phyloP scores from a whole-genome alignment of 306 rosid genomes.

The Castanea crenata region DNA sequence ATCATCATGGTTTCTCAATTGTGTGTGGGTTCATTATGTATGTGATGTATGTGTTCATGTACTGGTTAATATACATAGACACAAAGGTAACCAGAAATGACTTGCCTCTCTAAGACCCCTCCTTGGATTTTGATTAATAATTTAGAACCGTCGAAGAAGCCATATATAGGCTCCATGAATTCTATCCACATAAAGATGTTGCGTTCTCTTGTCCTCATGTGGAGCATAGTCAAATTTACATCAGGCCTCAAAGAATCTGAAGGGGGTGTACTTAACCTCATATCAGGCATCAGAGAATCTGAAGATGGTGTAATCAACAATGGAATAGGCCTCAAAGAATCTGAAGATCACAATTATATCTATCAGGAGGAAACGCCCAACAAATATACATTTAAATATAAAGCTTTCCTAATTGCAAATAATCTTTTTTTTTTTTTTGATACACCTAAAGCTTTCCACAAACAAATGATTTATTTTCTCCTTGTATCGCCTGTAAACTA shows the following conservation, averaged over 20 bases:
- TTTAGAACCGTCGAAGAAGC: constrained; percentile 69
- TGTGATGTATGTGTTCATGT: neutral
- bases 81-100: constrained; percentile 6
- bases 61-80: neutral
- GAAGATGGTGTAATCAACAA: no score
- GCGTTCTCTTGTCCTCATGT: constrained; percentile 64
- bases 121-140: constrained; percentile 51
- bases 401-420: neutral
- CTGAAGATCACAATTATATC: constrained; percentile 40
- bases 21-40: neutral
- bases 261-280: constrained; percentile 72
- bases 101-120: constrained; percentile 67
- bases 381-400: neutral
- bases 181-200: constrained; percentile 44
- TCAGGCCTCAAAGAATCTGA: no score
- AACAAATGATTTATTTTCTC: no score
- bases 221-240: neutral
- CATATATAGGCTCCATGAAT: constrained; percentile 73
- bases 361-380: constrained; percentile 15
- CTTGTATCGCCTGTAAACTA: no score
- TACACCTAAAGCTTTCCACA: no score
- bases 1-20: neutral
- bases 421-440: no score
- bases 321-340: constrained; percentile 23
- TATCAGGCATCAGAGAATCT: constrained; percentile 47